A percentile compares a stretch with the other conserved stretches of the same genome.
These are phyloP conservation scores for Achlya hypogyna DNA, from an alignment of 352 stramenopile genomes.

Conservation along the genomic window DNA sequence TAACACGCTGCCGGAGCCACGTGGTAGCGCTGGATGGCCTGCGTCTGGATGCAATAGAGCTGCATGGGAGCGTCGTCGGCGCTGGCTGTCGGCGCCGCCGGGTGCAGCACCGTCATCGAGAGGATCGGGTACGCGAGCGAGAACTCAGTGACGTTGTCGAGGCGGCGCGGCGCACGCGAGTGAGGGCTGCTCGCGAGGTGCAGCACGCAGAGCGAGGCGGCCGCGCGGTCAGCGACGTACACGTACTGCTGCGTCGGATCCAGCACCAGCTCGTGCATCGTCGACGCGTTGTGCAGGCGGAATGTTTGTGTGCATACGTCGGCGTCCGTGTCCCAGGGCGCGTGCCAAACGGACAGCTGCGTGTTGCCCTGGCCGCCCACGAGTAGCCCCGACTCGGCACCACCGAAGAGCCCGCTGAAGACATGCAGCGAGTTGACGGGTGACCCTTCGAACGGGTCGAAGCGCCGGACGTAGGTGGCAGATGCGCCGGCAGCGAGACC, in stretches of 20 bases:
- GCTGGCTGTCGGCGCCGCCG: constrained; percentile 14
- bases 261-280: constrained; percentile 48
- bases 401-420: constrained; percentile 39
- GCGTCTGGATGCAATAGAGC: constrained; percentile 70
- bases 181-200: constrained; percentile 40
- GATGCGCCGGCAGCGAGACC: constrained; percentile 35
- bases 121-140: constrained; percentile 64
- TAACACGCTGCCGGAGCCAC: constrained; percentile 55
- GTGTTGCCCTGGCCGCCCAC: constrained; percentile 62
- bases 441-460: constrained; percentile 66
- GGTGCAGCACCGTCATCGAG: constrained; percentile 61
- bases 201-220: constrained; percentile 55
- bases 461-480: constrained; percentile 62
- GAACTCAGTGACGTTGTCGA: constrained; percentile 80
- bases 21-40: constrained; percentile 79
- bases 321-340: constrained; percentile 19
- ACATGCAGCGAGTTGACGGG: constrained; percentile 65
- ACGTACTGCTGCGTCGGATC: constrained; percentile 64
- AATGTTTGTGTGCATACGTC: constrained; percentile 40
- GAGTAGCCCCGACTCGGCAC: constrained; percentile 36
- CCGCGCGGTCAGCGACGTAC: constrained; percentile 62
- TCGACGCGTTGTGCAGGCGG: constrained; percentile 30
- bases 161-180: constrained; percentile 32
- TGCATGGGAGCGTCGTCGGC: constrained; percentile 37
- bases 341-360: constrained; percentile 49